Percentiles rank a stretch among this genome's conserved stretches.
Conservation (phyloP, 2,329 filamentous ascomycete genomes). For the Metarhizium rileyi region DNA sequence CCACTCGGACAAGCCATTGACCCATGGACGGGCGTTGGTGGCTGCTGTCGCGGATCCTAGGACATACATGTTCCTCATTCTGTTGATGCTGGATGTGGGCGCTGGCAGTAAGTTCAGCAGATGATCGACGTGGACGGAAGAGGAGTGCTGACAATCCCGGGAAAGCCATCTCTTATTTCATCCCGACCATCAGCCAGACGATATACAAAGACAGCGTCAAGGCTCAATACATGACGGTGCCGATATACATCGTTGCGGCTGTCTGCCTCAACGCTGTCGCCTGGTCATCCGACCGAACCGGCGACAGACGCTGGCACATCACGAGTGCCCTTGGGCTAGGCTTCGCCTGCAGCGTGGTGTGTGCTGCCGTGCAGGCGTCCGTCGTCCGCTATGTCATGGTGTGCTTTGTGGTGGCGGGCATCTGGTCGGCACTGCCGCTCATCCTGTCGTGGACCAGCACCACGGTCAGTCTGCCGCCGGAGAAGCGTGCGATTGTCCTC, state of each 20-base stretch:
- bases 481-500: slow-evolving; percentile 23
- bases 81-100: slow-evolving; percentile 19
- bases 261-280: slow-evolving; percentile 13
- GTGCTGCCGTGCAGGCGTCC: slow-evolving; percentile 12
- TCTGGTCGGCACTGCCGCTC: slow-evolving; percentile 6
- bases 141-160: not conserved
- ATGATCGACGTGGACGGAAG: not conserved
- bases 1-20: slow-evolving; percentile 10
- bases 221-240: slow-evolving; percentile 37
- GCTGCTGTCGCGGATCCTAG: slow-evolving; percentile 20
- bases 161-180: slow-evolving; percentile 40
- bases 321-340: slow-evolving; percentile 11
- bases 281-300: slow-evolving; percentile 13
- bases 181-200: slow-evolving; percentile 38
- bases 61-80: slow-evolving; percentile 7
- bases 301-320: slow-evolving; percentile 15
- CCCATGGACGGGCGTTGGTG: slow-evolving; percentile 6
- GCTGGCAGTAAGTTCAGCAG: slow-evolving; percentile 21
- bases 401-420: slow-evolving; percentile 5
- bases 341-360: slow-evolving; percentile 11
- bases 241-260: slow-evolving; percentile 10
- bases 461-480: slow-evolving; percentile 16
- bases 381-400: slow-evolving; percentile 19
- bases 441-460: slow-evolving; percentile 19
- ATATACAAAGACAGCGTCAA: slow-evolving; percentile 34